Percentiles rank a stretch among this genome's conserved stretches.
phyloP scores from a whole-genome alignment of 2,329 filamentous ascomycete genomes.

The Fusarium torulosum region DNA sequence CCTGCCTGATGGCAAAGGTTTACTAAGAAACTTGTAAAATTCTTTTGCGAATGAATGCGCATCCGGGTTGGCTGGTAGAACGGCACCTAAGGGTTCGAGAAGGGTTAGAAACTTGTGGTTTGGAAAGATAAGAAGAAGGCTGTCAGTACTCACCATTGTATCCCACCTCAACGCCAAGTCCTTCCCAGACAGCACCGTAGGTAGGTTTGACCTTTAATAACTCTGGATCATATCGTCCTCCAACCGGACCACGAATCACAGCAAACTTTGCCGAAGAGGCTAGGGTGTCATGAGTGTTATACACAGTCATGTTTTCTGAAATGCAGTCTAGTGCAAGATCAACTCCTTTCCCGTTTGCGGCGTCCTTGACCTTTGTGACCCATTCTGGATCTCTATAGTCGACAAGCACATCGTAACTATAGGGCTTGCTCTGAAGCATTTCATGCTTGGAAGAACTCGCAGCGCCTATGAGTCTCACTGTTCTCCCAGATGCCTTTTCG shows the following conservation, averaged over 20 bases:
- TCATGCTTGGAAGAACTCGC: slow-evolving; percentile 47
- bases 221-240: slow-evolving; percentile 42
- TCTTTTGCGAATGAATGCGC: slow-evolving; percentile 50
- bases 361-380: slow-evolving; percentile 48
- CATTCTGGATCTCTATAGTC: slow-evolving; percentile 55
- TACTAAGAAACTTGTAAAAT: slow-evolving; percentile 55
- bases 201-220: slow-evolving; percentile 50
- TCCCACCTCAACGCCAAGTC: slow-evolving; percentile 55
- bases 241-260: slow-evolving; percentile 43
- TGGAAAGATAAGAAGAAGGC: background rate
- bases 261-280: slow-evolving; percentile 43
- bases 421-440: slow-evolving; percentile 51
- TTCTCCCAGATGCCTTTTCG: slow-evolving; percentile 12
- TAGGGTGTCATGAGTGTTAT: slow-evolving; percentile 48
- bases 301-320: slow-evolving; percentile 55
- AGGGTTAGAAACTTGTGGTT: fast-evolving
- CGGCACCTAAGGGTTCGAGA: background rate
- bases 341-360: slow-evolving; percentile 47
- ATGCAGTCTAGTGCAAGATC: slow-evolving; percentile 57
- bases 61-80: slow-evolving; percentile 33
- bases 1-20: background rate
- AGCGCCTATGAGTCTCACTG: slow-evolving; percentile 47
- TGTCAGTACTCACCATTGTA: slow-evolving; percentile 50
- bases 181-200: slow-evolving; percentile 60
- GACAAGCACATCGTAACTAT: slow-evolving; percentile 54